phyloP scores from a whole-genome alignment of 2,329 filamentous ascomycete genomes.

The Alternaria gansuensis region DNA sequence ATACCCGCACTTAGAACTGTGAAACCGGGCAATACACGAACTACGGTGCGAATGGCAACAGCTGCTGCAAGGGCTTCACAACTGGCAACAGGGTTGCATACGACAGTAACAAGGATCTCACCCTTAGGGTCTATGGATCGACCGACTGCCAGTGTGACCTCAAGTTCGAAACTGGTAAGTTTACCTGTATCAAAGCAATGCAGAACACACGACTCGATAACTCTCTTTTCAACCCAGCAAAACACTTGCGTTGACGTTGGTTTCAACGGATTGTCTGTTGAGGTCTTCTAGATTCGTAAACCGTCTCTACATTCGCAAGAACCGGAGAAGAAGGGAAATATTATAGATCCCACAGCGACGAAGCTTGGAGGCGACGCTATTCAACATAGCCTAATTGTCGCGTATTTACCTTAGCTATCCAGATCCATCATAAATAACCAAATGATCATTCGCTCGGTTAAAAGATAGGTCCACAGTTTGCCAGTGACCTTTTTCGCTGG shows the following conservation, averaged over 20 bases:
- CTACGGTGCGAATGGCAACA: not conserved
- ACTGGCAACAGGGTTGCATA: conserved; percentile 2
- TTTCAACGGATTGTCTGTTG: not conserved
- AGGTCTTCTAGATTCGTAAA: not conserved
- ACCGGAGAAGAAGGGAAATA: not conserved
- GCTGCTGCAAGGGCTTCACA: not conserved
- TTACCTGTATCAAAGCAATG: not conserved
- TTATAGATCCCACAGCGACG: not conserved
- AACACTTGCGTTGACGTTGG: not conserved
- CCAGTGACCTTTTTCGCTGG: not conserved
- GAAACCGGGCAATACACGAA: conserved; percentile 3
- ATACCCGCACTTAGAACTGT: not conserved
- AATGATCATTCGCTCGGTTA: not conserved
- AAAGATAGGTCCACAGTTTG: not conserved
- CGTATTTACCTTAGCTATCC: not conserved
- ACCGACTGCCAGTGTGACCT: not conserved
- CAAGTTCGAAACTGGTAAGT: not conserved
- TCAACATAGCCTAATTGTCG: not conserved
- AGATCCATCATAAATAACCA: rapidly evolving
- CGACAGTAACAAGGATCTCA: conserved; percentile 1
- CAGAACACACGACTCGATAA: not conserved
- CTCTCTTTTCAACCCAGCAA: not conserved
- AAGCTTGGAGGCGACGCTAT: not conserved
- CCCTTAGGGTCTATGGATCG: not conserved
- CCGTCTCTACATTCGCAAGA: not conserved